These are phyloP conservation scores for Phytopythium helicoides DNA, from an alignment of 352 stramenopile species.

Conservation along the genomic window DNA sequence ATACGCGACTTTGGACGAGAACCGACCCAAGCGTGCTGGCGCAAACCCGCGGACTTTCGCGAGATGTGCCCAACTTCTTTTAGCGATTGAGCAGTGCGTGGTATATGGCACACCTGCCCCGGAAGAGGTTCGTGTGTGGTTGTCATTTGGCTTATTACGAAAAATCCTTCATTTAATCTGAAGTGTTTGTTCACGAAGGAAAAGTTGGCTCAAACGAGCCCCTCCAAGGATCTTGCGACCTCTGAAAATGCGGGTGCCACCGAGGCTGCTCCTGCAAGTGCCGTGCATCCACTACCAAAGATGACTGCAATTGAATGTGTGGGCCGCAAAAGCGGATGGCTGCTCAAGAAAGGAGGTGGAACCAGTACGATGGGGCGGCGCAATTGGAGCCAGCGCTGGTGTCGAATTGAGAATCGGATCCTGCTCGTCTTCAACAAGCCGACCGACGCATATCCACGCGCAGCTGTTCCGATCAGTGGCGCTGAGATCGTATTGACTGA, in stretches of 20 bases:
- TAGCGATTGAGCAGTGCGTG: constrained; percentile 78
- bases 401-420: constrained; percentile 71
- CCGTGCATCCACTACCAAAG: too few relatives aligned
- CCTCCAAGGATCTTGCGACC: too few relatives aligned
- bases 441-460: constrained; percentile 47
- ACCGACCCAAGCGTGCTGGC: constrained; percentile 63
- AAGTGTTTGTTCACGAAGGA: constrained; percentile 10
- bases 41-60: constrained; percentile 65
- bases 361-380: constrained; percentile 70
- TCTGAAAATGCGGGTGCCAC: too few relatives aligned
- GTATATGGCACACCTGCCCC: constrained; percentile 69
- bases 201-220: too few relatives aligned
- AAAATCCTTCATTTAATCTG: background rate
- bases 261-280: too few relatives aligned
- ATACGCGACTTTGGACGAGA: constrained; percentile 75
- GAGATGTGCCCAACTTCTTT: constrained; percentile 66
- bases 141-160: background rate
- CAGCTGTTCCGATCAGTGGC: constrained; percentile 62
- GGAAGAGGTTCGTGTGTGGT: constrained; percentile 33
- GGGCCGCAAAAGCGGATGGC: constrained; percentile 38
- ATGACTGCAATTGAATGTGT: too few relatives aligned
- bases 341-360: constrained; percentile 81
- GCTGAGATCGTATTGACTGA: constrained; percentile 59
- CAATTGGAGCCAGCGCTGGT: constrained; percentile 79
- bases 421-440: constrained; percentile 64